Evolutionary conservation across 257 asterid genomes (phyloP).

Genomic region (Ballota nigra): DNA sequence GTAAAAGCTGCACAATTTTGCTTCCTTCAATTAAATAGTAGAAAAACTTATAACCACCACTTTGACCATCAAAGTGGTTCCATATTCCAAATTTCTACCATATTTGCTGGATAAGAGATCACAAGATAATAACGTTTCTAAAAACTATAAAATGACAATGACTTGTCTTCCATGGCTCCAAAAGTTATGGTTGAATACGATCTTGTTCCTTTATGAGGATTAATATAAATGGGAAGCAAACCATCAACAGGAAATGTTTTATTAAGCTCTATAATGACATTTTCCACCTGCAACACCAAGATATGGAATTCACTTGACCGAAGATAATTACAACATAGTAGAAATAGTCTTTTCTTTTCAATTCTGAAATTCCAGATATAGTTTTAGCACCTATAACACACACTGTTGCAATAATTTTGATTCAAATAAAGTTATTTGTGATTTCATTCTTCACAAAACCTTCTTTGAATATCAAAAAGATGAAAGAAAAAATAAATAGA

Average conservation of each 20-base stretch:
- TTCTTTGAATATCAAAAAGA: background rate
- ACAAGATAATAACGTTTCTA: conserved; percentile 2
- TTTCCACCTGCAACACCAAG: conserved; percentile 72
- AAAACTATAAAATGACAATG: conserved; percentile 16
- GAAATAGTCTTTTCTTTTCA: background rate
- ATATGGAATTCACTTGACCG: conserved; percentile 15
- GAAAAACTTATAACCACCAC: conserved; percentile 19
- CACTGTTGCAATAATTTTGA: conserved; percentile 3
- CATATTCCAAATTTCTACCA: background rate
- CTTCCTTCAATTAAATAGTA: conserved; percentile 21
- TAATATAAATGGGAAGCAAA: conserved; percentile 90
- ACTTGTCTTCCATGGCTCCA: conserved; percentile 99
- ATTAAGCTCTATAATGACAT: conserved; percentile 79
- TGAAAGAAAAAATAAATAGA: background rate
- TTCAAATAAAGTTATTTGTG: conserved; percentile 11
- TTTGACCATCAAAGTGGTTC: conserved; percentile 10
- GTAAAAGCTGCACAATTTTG: conserved; percentile 69
- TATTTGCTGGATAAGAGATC: background rate
- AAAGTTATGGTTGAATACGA: conserved; percentile 88
- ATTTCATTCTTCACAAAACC: conserved; percentile 14
- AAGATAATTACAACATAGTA: conserved; percentile 15
- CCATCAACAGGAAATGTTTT: conserved; percentile 93
- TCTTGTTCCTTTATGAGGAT: conserved; percentile 68
- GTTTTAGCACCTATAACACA: conserved; percentile 1
- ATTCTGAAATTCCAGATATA: conserved; percentile 1